Percentiles rank a stretch among this genome's conserved stretches.
These are phyloP conservation scores for Pseudozyma hubeiensis DNA, from an alignment of 1,284 basidiomycete species.

Conservation along the genomic window DNA sequence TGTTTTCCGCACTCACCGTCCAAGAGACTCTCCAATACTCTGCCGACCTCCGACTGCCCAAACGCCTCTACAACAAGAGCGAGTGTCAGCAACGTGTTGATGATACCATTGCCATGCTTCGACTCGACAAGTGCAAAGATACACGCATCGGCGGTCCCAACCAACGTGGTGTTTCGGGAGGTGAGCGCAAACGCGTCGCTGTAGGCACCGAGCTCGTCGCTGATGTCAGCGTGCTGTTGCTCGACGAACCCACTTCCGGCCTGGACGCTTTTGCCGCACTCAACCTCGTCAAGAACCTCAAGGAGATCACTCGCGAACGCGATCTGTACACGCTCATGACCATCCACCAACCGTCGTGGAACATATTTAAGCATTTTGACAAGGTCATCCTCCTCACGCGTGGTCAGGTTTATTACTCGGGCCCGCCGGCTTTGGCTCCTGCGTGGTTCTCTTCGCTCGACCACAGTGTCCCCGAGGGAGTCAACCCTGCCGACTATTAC, in stretches of 20 bases:
- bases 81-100: conserved; percentile 50
- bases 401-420: conserved; percentile 51
- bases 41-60: conserved; percentile 48
- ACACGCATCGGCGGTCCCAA: conserved; percentile 48
- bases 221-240: conserved; percentile 47
- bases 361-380: conserved; percentile 55
- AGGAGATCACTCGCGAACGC: conserved; percentile 40
- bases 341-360: conserved; percentile 58
- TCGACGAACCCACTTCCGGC: conserved; percentile 57
- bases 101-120: conserved; percentile 52
- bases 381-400: conserved; percentile 48
- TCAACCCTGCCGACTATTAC: conserved; percentile 55
- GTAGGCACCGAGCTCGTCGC: conserved; percentile 46
- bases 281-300: conserved; percentile 50
- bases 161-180: conserved; percentile 54
- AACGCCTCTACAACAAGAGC: conserved; percentile 34
- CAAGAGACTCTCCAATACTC: conserved; percentile 55
- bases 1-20: conserved; percentile 53
- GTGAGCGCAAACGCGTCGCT: conserved; percentile 56
- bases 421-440: conserved; percentile 38
- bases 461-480: conserved; percentile 31
- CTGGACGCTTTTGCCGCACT: conserved; percentile 52
- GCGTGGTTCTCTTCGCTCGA: conserved; percentile 41
- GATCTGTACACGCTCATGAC: conserved; percentile 51
- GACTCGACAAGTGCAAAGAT: conserved; percentile 48